phyloP scores from a whole-genome alignment of 495 filamentous ascomycete genomes.

The Neurospora intermedia region DNA sequence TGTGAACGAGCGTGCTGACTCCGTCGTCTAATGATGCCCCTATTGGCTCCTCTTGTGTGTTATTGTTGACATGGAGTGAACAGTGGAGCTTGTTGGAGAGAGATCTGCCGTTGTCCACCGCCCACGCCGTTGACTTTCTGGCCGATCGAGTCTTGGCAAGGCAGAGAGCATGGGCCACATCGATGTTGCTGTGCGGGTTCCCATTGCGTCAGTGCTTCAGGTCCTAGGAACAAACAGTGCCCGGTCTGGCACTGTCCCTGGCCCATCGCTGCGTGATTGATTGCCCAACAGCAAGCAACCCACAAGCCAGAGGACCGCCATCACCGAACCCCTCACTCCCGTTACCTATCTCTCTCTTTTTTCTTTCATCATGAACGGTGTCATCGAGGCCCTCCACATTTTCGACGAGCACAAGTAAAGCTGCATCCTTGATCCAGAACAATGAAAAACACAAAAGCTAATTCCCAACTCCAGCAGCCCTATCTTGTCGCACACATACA shows the following conservation, averaged over 20 bases:
- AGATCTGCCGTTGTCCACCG: conserved; percentile 2
- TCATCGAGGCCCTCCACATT: conserved; percentile 92
- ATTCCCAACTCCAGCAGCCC: conserved; percentile 17
- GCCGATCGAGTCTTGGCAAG: background rate
- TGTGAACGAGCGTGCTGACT: background rate
- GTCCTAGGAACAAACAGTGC: background rate
- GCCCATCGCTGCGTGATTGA: background rate
- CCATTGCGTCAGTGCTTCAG: conserved; percentile 20
- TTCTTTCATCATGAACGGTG: conserved; percentile 53
- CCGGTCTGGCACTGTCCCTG: background rate
- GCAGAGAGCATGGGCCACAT: background rate
- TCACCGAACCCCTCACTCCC: background rate
- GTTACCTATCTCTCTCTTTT: background rate
- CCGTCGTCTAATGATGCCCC: background rate
- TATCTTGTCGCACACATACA: conserved; percentile 46
- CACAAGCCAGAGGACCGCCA: background rate
- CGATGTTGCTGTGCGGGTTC: background rate
- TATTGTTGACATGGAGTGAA: background rate
- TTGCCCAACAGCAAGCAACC: background rate
- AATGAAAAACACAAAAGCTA: background rate
- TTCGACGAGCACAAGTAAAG: conserved; percentile 83
- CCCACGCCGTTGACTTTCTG: background rate
- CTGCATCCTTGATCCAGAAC: conserved; percentile 2
- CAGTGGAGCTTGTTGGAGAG: background rate
- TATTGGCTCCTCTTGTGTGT: background rate